Percentiles rank a stretch among this genome's conserved stretches.
Conservation (phyloP, 2,329 filamentous ascomycete genomes). For the Thelonectria discophora region DNA sequence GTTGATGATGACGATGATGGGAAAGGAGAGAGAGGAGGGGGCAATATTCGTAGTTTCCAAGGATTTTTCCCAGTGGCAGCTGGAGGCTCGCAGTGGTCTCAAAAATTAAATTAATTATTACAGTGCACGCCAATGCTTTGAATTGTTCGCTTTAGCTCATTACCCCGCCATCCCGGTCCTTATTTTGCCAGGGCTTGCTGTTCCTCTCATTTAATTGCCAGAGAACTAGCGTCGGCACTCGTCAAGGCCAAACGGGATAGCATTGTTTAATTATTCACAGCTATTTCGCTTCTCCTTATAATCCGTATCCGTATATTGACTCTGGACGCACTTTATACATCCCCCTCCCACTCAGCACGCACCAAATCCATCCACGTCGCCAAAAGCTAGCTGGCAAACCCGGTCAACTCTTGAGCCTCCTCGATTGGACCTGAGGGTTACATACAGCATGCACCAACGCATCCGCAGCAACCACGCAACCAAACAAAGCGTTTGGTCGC, state of each 20-base stretch:
- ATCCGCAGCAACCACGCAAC: neutral
- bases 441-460: slow-evolving; percentile 20
- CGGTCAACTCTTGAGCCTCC: slow-evolving; percentile 7
- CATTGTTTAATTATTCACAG: no score
- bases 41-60: neutral
- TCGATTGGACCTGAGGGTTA: slow-evolving; percentile 18
- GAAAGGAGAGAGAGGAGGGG: neutral
- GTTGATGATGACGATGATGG: neutral
- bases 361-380: slow-evolving; percentile 12
- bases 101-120: neutral
- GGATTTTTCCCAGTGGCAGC: neutral
- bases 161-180: slow-evolving; percentile 17
- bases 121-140: neutral
- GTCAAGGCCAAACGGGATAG: neutral
- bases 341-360: neutral
- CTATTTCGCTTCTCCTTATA: no score
- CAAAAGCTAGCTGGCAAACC: slow-evolving; percentile 4
- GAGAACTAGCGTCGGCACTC: slow-evolving; percentile 12
- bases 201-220: neutral
- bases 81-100: no score
- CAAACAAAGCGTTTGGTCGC: neutral
- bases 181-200: neutral
- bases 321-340: no score
- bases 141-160: neutral
- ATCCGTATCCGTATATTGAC: no score